phyloP scores from a whole-genome alignment of 148 eudicot species.

The Gaultheria prostrata region DNA sequence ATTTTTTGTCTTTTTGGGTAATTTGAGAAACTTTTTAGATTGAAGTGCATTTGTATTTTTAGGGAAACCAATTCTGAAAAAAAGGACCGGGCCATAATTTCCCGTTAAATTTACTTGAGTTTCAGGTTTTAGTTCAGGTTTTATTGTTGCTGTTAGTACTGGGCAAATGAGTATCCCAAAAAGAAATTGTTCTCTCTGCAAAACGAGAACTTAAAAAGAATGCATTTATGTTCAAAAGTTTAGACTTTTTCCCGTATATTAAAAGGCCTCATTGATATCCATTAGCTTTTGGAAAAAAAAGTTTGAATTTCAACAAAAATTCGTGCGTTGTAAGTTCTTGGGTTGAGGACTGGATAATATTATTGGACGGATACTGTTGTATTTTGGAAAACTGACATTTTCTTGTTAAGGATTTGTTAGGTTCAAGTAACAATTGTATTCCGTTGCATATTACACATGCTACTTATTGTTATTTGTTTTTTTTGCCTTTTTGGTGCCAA shows the following conservation, averaged over 20 bases:
- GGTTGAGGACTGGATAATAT: no score
- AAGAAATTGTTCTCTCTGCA: no score
- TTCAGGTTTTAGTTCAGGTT: neutral
- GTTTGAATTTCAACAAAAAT: no score
- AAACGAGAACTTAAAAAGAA: no score
- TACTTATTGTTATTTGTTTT: neutral
- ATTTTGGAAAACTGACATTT: no score
- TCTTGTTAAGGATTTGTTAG: neutral
- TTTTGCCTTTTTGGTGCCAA: neutral
- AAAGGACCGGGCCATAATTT: neutral
- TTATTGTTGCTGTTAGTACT: neutral
- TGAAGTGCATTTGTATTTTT: neutral
- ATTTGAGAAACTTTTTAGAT: neutral
- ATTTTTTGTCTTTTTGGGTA: no score
- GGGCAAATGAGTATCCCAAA: neutral
- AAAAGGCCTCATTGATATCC: no score
- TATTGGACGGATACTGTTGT: no score
- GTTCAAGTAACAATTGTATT: neutral
- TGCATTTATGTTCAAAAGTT: no score
- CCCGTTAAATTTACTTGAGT: slow-evolving; percentile 2
- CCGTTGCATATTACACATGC: neutral
- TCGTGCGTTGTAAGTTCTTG: no score
- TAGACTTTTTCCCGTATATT: no score
- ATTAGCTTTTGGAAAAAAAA: no score
- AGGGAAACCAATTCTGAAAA: neutral